These are phyloP conservation scores for Ustilago loliicola DNA, from an alignment of 1,284 basidiomycete genomes.

Conservation along the genomic window DNA sequence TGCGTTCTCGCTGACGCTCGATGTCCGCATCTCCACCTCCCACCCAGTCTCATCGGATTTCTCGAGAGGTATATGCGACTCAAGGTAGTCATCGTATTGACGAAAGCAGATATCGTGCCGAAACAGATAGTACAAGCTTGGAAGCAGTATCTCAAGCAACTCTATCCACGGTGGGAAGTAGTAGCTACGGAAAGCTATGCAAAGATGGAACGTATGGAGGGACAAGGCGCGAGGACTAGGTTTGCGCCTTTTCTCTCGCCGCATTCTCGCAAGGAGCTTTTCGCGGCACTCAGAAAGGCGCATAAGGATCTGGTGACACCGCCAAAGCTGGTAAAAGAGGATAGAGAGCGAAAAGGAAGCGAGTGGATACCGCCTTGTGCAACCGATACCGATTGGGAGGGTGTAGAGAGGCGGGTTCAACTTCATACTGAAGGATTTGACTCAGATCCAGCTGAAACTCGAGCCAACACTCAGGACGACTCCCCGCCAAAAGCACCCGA, in stretches of 20 bases:
- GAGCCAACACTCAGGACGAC: too few relatives aligned
- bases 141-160: constrained; percentile 40
- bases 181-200: constrained; percentile 58
- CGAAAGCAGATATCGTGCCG: constrained; percentile 59
- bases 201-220: constrained; percentile 48
- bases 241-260: constrained; percentile 51
- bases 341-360: constrained; percentile 75
- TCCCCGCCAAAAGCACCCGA: background rate
- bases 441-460: background rate
- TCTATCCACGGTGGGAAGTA: constrained; percentile 52
- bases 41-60: constrained; percentile 74
- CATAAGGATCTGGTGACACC: constrained; percentile 80
- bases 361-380: constrained; percentile 76
- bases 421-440: constrained; percentile 36
- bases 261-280: constrained; percentile 71
- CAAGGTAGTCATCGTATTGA: constrained; percentile 72
- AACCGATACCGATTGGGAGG: constrained; percentile 54
- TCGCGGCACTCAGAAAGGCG: constrained; percentile 78
- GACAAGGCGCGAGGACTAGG: constrained; percentile 51
- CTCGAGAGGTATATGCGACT: constrained; percentile 72
- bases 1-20: constrained; percentile 87
- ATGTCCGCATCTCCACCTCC: constrained; percentile 79
- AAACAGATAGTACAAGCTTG: constrained; percentile 45
- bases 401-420: constrained; percentile 45
- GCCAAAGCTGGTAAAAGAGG: constrained; percentile 75